These are phyloP conservation scores for Testicularia cyperi DNA, from an alignment of 1,284 basidiomycete genomes.

Conservation along the genomic window DNA sequence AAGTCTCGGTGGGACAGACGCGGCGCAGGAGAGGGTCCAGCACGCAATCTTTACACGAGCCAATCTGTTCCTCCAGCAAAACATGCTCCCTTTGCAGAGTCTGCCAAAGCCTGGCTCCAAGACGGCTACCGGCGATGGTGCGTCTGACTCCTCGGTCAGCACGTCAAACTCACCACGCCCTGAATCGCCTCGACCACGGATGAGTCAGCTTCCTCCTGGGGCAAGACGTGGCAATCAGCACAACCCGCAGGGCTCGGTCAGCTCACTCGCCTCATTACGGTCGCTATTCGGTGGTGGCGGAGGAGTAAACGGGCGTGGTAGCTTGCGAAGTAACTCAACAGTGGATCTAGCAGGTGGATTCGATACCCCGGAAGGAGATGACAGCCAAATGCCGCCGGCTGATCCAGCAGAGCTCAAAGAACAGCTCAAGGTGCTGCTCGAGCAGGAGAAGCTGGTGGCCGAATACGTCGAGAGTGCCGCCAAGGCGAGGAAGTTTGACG, in stretches of 20 bases:
- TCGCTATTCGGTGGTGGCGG: slow-evolving; percentile 29
- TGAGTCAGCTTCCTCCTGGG: too few species aligned
- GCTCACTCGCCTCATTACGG: slow-evolving; percentile 24
- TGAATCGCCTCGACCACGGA: slow-evolving; percentile 7
- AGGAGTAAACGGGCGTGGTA: slow-evolving; percentile 2
- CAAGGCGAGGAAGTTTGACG: slow-evolving; percentile 51
- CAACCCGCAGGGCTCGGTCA: slow-evolving; percentile 19
- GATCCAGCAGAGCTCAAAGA: slow-evolving; percentile 21
- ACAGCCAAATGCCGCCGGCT: background rate
- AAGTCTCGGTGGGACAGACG: slow-evolving; percentile 10
- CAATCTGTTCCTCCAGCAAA: slow-evolving; percentile 78
- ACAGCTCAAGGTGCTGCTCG: slow-evolving; percentile 46
- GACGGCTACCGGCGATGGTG: slow-evolving; percentile 28
- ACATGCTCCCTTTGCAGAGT: slow-evolving; percentile 65
- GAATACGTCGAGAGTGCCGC: slow-evolving; percentile 47
- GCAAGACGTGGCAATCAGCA: slow-evolving; percentile 6
- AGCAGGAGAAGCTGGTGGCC: slow-evolving; percentile 47
- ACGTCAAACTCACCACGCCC: slow-evolving; percentile 1
- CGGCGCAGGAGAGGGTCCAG: slow-evolving; percentile 79
- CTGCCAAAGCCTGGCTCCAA: slow-evolving; percentile 67
- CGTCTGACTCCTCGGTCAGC: slow-evolving; percentile 20
- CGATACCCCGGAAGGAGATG: background rate
- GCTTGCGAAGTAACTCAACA: background rate
- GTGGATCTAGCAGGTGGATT: background rate
- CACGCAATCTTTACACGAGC: slow-evolving; percentile 76